Evolutionary conservation across 1,139 yeast genomes (phyloP).

Genomic region (Suhomyces wounanorum): DNA sequence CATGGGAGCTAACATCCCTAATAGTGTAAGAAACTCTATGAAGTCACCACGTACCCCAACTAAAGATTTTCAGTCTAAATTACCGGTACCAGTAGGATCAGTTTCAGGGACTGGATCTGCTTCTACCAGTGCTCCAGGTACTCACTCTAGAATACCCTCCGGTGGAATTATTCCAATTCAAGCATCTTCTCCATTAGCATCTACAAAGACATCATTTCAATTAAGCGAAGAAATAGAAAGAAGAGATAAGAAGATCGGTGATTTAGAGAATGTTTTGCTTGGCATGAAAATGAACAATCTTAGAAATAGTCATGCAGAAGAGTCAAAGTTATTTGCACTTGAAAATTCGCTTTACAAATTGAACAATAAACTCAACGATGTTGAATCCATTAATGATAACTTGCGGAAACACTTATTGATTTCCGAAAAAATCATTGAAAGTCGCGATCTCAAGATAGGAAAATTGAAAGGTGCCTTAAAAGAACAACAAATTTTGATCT

Average conservation of each 20-base stretch:
- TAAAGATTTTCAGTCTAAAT: conserved; percentile 5
- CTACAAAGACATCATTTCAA: conserved; percentile 11
- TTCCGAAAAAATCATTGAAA: conserved; percentile 59
- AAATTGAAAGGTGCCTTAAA: conserved; percentile 54
- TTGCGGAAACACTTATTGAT: conserved; percentile 46
- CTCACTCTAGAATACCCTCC: conserved; percentile 7
- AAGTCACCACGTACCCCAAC: conserved; percentile 17
- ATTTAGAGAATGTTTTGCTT: conserved; percentile 40
- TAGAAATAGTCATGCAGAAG: conserved; percentile 46
- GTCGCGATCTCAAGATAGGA: conserved; percentile 60
- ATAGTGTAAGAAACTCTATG: conserved; percentile 8
- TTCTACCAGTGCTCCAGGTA: background rate
- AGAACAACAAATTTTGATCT: conserved; percentile 53
- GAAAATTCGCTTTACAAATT: conserved; percentile 43
- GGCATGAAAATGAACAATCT: conserved; percentile 39
- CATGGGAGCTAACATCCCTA: conserved; percentile 10
- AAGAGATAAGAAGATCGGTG: conserved; percentile 39
- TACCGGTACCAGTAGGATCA: conserved; percentile 12
- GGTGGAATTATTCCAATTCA: conserved; percentile 12
- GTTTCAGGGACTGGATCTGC: conserved; percentile 6
- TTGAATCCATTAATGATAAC: conserved; percentile 40
- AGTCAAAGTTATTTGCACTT: conserved; percentile 41
- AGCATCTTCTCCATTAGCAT: conserved; percentile 17
- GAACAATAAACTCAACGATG: conserved; percentile 42
- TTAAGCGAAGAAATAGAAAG: conserved; percentile 31